These are phyloP conservation scores for Corylus americana DNA, from an alignment of 306 rosid genomes.

Conservation along the genomic window DNA sequence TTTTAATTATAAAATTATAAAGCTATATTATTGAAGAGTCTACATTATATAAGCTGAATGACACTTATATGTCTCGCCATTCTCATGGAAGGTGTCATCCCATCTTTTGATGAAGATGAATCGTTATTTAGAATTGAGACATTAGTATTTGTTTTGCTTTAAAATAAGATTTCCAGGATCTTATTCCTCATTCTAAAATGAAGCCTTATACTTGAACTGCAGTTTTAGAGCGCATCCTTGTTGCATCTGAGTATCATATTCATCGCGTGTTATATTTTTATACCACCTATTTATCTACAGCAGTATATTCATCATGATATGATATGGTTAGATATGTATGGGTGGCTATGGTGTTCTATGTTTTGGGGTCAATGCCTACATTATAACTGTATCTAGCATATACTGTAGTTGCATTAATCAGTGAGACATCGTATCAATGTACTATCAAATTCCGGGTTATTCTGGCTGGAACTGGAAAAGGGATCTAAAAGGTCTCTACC, in stretches of 20 bases:
- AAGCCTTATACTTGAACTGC: not conserved
- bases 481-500: not conserved
- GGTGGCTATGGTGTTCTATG: not conserved
- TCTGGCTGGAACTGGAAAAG: not conserved
- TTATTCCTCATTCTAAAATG: not conserved
- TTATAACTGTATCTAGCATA: not conserved
- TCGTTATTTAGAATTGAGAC: not conserved
- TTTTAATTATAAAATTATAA: not conserved
- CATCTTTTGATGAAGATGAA: not conserved
- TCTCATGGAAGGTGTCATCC: conserved; percentile 3
- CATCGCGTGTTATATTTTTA: not conserved
- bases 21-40: not conserved
- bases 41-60: not conserved
- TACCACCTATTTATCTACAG: not conserved
- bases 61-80: not conserved
- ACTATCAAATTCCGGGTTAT: not conserved
- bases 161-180: conserved; percentile 1
- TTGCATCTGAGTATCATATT: not conserved
- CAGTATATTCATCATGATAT: not conserved
- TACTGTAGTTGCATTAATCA: not conserved
- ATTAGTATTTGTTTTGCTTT: not conserved
- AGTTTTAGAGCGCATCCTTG: not conserved
- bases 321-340: not conserved
- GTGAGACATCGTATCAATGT: not conserved
- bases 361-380: not conserved